phyloP scores from a whole-genome alignment of 2,329 filamentous ascomycete genomes.

The Aspergillus nomiae region DNA sequence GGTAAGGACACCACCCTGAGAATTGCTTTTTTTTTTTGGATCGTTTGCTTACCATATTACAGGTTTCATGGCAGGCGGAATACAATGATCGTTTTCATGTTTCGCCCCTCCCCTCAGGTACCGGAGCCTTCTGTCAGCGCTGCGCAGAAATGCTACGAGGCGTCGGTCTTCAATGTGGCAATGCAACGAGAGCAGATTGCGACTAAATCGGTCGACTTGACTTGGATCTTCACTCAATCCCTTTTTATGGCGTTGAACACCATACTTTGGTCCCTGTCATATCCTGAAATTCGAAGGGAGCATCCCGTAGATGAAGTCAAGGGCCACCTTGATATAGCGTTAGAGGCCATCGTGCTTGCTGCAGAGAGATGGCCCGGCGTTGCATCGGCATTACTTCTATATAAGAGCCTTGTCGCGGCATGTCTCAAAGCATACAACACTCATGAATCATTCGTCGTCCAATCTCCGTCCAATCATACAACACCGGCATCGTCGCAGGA shows the following conservation, averaged over 20 bases:
- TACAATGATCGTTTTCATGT: constrained; percentile 84
- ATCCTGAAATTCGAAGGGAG: constrained; percentile 74
- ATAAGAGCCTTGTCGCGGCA: constrained; percentile 79
- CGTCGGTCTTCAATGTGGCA: constrained; percentile 77
- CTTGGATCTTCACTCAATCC: constrained; percentile 88
- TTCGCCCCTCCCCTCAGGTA: constrained; percentile 88
- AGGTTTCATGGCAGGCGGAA: constrained; percentile 73
- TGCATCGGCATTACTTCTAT: constrained; percentile 78
- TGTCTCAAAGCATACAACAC: constrained; percentile 85
- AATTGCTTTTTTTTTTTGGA: not conserved
- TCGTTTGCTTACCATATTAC: constrained; percentile 9
- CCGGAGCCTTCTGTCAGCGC: constrained; percentile 79
- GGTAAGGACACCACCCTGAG: constrained; percentile 57
- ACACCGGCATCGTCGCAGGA: constrained; percentile 45
- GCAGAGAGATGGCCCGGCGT: constrained; percentile 92
- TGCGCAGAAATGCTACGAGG: constrained; percentile 79
- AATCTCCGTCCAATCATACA: constrained; percentile 46
- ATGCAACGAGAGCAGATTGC: constrained; percentile 80
- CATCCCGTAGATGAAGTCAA: constrained; percentile 77
- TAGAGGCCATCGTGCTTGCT: constrained; percentile 78
- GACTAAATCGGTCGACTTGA: constrained; percentile 75
- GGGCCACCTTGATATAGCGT: constrained; percentile 69
- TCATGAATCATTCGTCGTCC: constrained; percentile 55
- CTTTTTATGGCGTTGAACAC: constrained; percentile 92
- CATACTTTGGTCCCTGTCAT: constrained; percentile 88